Evolutionary conservation across 257 asterid species (phyloP), one percentile per base, ranked within the genome.

Genomic region (Capsicum chinense): DNA sequence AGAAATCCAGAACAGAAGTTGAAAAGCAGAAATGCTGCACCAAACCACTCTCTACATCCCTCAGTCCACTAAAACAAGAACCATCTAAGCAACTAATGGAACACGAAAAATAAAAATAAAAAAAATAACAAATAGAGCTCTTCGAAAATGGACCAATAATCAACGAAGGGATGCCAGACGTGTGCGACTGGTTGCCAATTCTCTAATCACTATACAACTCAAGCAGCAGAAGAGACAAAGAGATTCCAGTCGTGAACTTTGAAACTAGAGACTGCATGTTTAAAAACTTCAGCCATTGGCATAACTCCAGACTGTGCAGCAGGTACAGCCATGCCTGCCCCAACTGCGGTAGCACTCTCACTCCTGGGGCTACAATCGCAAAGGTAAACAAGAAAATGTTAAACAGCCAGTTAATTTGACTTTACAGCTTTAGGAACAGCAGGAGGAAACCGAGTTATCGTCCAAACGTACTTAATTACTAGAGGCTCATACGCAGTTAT

Each of bases 401-500:
- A 54, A 85, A 35, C 11, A 37, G 42, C 42, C 1, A 37, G 42
- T 37, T 37, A 37, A 3, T n/a, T n/a, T 8, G 79, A 71, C 17
- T 9, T n/a, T 14, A 19, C 48, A 19, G 44, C 42, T 73, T 50
- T n/a, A 10, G 14, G 3, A 47, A 71, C 21, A 68, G 37, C 35
- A 71, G 39, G 79, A 54, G 33, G 17, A 66, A 59, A 35, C 63
- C 5, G 21, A 54, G 67, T 52, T 67, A 66, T 2, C 57, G 59
- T 16, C 58, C 80, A 66, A 79, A 74, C 96, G 89, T 91, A 93
- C 99, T 93, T 97, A 81, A 97, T 95, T 81, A 90, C 42, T 48
- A 92, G 17, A 63, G 99, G 99, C 91, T 93, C 99, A 57, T 92
- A 93, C 48, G 97, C 98, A 83, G 95, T 93, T 58, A 97, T 86